Base-by-base conservation (phyloP, 176 grass and related monocot species). In the Phoenix dactylifera region DNA sequence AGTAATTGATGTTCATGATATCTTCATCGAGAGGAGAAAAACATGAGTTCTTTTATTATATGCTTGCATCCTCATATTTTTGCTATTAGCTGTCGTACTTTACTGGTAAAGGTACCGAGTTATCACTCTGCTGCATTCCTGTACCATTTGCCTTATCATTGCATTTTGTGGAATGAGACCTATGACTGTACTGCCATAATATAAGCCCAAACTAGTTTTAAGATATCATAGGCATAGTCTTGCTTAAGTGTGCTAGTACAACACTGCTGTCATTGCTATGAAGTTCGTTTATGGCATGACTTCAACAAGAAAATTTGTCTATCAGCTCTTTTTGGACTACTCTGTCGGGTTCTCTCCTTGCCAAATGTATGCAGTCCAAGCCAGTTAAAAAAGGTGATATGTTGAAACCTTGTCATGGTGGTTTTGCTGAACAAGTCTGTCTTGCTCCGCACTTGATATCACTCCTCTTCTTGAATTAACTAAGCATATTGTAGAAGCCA, bases 301-400 rank as follows among this genome's bases (percentile, higher is more conserved):
- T 85, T 77, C 72, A 82, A 66, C 72, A 97, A 81, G 78, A 83
- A 7, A 73, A 24, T 48, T 75, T 88, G 16, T 65, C 55, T 66
- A 32, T 85, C 24, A 15, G 63, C 68, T 85, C 68, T 14, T 74
- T 88, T 75, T 91, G 80, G 81, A 80, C 24, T 39, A 74, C 83
- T 79, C 28, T 52, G 12, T 51, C 80, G 52, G 23, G 77, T 63
- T 63, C 49, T 72, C 54, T 75, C 18, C 30, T 83, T 49, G 75
- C 78, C 18, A 88, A 83, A 62, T 74, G 64, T 26, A 78, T 83
- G 58, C 54, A 53, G 61, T 85, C 80, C 39, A 79, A 80, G 10
- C 76, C 73, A 74, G 62, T 91, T 26, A 88, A 78, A 70, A 97
- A 97, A 88, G 87, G 87, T 91, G 28, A 55, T 16, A 23, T 63